Base-by-base conservation (phyloP, 176 grass and related monocot genomes). In the Zea luxurians region DNA sequence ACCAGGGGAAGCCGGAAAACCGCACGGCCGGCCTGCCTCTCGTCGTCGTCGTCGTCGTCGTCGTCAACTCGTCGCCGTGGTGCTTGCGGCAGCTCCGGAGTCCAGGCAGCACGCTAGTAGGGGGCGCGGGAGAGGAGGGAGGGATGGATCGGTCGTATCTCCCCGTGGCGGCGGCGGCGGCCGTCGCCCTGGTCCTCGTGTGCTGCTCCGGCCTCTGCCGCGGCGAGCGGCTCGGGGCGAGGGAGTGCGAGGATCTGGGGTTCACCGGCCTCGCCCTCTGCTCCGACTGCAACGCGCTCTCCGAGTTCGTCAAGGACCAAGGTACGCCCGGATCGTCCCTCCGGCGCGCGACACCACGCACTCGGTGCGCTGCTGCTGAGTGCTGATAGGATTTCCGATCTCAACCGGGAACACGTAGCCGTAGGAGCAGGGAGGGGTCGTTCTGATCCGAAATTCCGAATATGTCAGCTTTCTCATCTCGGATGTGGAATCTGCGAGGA, bases 221-320 rank as follows among this genome's bases (percentile, higher is more conserved):
- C 49, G 88, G 16, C 7, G 90, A 91, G 45, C 80, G 85, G 73
- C 87, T 94, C 62, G 81, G 87, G 70, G 68, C 66, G 9, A 81
- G 81, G 76, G 87, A 87, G 71, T 99, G 96, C 90, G 96, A 99
- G 84, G 86, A 93, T 34, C 86, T 99, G 46, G 96, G 96, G 0
- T 99, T 99, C 86, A 99, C 96, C 37, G 92, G 96, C 71, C 96
- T 99, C 50, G 96, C 96, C 43, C 90, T 99, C 38, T 99, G 96
- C 86, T 99, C 96, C 82, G 92, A 99, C 82, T 96, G 96, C 90
- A 91, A 82, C 63, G 86, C 92, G 41, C 85, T 99, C 34, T 35
- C 69, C 2, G 96, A 99, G 64, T 96, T 92, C 73, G 86, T 99
- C 37, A 96, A 99, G 89, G 88, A 99, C 59, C 63, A 93, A 87